Evolutionary conservation across 768 basidiomycete species (phyloP).

Genomic region (Tulasnella sp.): DNA sequence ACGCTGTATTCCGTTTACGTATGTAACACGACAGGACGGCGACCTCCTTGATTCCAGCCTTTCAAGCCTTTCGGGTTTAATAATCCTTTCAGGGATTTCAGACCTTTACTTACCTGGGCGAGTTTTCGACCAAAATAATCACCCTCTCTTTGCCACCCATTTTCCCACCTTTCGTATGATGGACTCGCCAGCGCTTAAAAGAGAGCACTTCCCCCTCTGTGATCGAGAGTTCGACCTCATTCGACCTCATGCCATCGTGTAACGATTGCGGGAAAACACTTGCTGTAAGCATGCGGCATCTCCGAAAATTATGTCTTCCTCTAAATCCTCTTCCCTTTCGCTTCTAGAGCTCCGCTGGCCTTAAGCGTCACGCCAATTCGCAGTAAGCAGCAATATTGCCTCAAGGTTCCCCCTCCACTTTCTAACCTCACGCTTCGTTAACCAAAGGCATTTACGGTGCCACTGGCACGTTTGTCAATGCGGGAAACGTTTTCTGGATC

Average conservation of each 20-base stretch:
- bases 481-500: not conserved
- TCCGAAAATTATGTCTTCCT: not conserved
- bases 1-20: too few species aligned
- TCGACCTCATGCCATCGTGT: not conserved
- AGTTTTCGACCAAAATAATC: too few species aligned
- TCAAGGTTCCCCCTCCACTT: not conserved
- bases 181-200: too few species aligned
- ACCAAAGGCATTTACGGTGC: not conserved
- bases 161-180: too few species aligned
- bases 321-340: not conserved
- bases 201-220: too few species aligned
- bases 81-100: too few species aligned
- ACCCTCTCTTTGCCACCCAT: too few species aligned
- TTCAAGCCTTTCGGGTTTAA: too few species aligned
- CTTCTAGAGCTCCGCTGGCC: not conserved
- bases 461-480: not conserved
- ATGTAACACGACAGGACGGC: too few species aligned
- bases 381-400: not conserved
- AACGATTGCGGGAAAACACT: not conserved
- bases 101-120: too few species aligned
- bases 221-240: not conserved
- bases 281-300: not conserved
- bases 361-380: not conserved
- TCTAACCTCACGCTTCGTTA: not conserved
- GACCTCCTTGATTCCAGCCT: too few species aligned